Conservation (phyloP, 164 flowering plant genomes). For the Berberis vulgaris region DNA sequence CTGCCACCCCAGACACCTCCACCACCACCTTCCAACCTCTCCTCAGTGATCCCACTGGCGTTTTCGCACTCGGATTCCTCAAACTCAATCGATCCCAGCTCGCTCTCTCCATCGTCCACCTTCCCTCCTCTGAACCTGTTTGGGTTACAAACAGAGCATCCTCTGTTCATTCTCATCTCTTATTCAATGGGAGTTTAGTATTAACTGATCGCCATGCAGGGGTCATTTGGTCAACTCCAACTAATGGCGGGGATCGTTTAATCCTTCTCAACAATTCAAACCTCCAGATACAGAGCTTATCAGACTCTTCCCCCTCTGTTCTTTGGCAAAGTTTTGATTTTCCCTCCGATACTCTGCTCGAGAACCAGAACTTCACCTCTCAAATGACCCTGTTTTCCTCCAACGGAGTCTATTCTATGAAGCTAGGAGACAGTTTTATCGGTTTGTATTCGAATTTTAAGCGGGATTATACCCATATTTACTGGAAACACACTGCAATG, state of each 20-base stretch:
- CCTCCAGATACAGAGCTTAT: slow-evolving; percentile 31
- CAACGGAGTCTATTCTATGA: slow-evolving; percentile 54
- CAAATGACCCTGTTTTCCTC: slow-evolving; percentile 50
- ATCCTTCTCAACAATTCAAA: slow-evolving; percentile 48
- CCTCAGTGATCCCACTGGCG: slow-evolving; percentile 43
- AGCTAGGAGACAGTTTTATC: slow-evolving; percentile 38
- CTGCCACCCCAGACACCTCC: slow-evolving; percentile 52
- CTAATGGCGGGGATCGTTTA: slow-evolving; percentile 33
- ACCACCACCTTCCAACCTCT: slow-evolving; percentile 42
- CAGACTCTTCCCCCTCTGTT: slow-evolving; percentile 8
- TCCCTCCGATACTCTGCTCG: slow-evolving; percentile 66
- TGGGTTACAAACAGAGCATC: slow-evolving; percentile 54
- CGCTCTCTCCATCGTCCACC: slow-evolving; percentile 62
- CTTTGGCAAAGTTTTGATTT: slow-evolving; percentile 79
- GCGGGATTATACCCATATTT: slow-evolving; percentile 29
- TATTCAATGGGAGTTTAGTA: slow-evolving; percentile 72
- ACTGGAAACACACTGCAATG: slow-evolving; percentile 53
- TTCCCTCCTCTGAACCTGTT: slow-evolving; percentile 43
- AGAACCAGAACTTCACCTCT: slow-evolving; percentile 65
- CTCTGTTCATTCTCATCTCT: slow-evolving; percentile 36
- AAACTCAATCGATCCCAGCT: slow-evolving; percentile 42
- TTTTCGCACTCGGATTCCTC: slow-evolving; percentile 70
- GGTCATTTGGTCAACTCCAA: slow-evolving; percentile 55
- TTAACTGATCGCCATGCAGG: slow-evolving; percentile 31
- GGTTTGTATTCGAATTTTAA: slow-evolving; percentile 51